Base-by-base conservation (phyloP, 108 stramenopile species). In the Parmales sp. region DNA sequence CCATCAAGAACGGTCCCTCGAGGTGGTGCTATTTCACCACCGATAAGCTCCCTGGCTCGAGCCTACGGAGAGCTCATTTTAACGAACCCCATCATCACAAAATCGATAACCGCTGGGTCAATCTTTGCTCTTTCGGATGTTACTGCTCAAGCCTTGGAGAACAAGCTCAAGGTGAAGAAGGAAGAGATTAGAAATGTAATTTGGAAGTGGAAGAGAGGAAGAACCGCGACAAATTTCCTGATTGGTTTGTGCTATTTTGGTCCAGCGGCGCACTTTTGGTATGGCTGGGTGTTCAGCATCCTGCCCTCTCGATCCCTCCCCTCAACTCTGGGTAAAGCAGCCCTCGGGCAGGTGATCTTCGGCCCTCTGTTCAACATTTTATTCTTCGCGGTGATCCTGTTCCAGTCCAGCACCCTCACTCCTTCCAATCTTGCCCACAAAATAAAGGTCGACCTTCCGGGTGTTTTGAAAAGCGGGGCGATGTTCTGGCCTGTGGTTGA, bases 401-500 rank as follows among this genome's bases (percentile, higher is more conserved):
- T 87, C 26, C 82, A 88, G 65, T 18, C 72, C 29, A 79, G 84
- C 9, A 70, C 74, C 19, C 88, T 89, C 65, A 82, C 77, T 1
- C 22, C 89, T 1, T 41, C 68, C 22, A 70, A 51, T 1, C 89
- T 86, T 87, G 23, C 76, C n/a, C 23, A 60, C 26, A 93, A 90
- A 68, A 87, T 93, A 38, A 37, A 64, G 51, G 31, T 45, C 1
- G 91, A 93, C 69, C 74, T 93, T 36, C 86, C 88, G 0, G 84
- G 83, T 9, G 89, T 85, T 0, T 90, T 87, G 88, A 46, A 78
- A 39, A 76, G 82, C 0, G 91, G 91, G 28, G 41, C 76, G n/a
- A 83, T 83, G 34, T 93, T 80, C 73, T 93, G 91, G 91, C 91
- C 91, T 18, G 64, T 93, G 71, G 89, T 93, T 36, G 91, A 93